Percentiles rank a stretch among this genome's conserved stretches.
Conservation (phyloP, 345 rosid species). For the Draba incana region DNA sequence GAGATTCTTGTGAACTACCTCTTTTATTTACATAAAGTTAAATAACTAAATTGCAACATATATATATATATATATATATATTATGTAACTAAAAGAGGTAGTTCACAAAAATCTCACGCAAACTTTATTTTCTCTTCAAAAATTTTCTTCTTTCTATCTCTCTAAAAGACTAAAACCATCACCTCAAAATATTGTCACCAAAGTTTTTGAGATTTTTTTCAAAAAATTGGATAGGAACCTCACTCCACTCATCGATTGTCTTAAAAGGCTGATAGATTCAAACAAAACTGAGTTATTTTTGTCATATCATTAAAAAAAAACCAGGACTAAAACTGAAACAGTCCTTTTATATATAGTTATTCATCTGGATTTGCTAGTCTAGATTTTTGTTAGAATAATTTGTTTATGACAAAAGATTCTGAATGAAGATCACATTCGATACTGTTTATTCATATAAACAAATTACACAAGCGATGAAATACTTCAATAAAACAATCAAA, state of each 20-base stretch:
- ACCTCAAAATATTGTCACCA: no score
- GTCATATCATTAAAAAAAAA: neutral
- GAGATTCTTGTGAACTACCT: no score
- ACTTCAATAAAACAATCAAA: slow-evolving; percentile 12
- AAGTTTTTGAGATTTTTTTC: no score
- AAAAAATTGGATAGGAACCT: no score
- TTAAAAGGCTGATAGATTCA: no score
- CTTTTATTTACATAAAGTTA: no score
- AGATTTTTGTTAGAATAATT: neutral
- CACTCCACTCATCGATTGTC: no score
- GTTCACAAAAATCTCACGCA: neutral
- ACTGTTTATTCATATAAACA: slow-evolving; percentile 17
- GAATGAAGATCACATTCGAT: neutral
- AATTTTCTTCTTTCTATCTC: neutral
- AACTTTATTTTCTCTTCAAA: neutral
- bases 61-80: no score
- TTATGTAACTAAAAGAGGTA: no score
- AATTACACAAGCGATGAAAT: slow-evolving; percentile 17
- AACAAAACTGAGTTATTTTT: neutral
- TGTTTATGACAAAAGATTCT: neutral
- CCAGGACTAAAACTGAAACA: neutral
- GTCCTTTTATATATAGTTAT: neutral
- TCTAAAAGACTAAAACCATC: neutral
- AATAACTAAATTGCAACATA: no score
- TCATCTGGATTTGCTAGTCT: neutral